Conservation (phyloP, 345 rosid species). For the Euphorbia lathyris region DNA sequence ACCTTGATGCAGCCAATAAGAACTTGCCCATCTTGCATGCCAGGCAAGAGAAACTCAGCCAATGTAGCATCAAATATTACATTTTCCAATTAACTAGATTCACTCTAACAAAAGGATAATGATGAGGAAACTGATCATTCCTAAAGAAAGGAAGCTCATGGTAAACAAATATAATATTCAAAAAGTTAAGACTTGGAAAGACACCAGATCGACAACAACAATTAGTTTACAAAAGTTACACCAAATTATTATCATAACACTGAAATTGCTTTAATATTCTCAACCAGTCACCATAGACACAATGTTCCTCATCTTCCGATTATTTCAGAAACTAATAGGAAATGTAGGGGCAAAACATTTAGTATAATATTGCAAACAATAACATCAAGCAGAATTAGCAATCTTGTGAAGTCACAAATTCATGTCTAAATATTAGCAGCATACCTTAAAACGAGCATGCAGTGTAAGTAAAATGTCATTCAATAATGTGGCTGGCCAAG, state of each 20-base stretch:
- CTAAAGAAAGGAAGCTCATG: neutral
- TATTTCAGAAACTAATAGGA: neutral
- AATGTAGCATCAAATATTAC: neutral
- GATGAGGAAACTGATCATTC: neutral
- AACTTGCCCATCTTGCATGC: neutral
- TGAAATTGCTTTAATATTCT: neutral
- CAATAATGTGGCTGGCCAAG: constrained; percentile 89
- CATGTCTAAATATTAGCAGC: constrained; percentile 5
- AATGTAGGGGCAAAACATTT: too few relatives aligned
- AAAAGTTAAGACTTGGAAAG: neutral
- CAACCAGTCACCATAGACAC: neutral
- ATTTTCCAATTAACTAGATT: neutral
- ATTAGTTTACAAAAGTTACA: neutral
- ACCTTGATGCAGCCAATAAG: neutral
- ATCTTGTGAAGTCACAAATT: neutral
- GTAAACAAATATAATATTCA: neutral
- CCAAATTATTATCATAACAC: neutral
- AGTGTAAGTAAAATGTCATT: constrained; percentile 93
- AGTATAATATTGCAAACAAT: neutral
- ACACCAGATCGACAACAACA: neutral
- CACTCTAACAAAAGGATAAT: neutral
- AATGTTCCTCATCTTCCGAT: neutral
- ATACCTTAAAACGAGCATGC: constrained; percentile 99
- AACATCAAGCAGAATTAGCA: neutral
- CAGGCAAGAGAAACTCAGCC: neutral